Base-by-base conservation (phyloP, 1,139 yeast genomes). In the Saccharomyces hybrid region DNA sequence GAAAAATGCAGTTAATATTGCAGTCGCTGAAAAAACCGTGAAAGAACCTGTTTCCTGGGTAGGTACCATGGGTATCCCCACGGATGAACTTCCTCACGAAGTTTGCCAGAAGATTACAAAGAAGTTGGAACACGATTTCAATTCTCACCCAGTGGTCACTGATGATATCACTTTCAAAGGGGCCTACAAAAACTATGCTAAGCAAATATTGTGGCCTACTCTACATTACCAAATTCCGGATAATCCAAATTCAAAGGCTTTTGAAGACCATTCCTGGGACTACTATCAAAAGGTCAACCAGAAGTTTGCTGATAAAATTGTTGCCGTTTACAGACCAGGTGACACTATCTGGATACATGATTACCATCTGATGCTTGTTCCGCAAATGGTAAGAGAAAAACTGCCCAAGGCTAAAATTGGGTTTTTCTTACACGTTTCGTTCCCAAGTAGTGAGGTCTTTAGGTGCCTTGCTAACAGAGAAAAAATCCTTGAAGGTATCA, bases 311-410 rank as follows among this genome's bases (percentile, higher is more conserved):
- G 87, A 88, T 57, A 80, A 78, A 61, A 76, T 90, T 49, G 81
- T 85, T 5, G 79, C 78, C 48, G 73, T 76, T 0, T 89, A 89
- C 68, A 72, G 78, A 55, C 82, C 80, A n/a, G 88, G 83, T 38
- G 87, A 85, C 63, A 74, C 80, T 52, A 78, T 91, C 54, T 90
- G 96, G 97, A 77, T 91, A 54, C 96, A 91, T 67, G 98, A 91
- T 71, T 91, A 91, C 67, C 97, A 91, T 71, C 74, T 91, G 58
- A 75, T 91, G 69, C 74, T 91, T 41, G 89, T 88, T 1, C 96
- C 97, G 0, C 77, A 78, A 56, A 84, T 91, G 93, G 77, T 91
- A 5, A 77, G 96, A 58, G 78, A 82, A 55, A 73, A 78, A 59
- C 71, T 88, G 16, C 96, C 96, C 8, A 70, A 81, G 56, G 96